Percentiles rank a stretch among this genome's conserved stretches.
Evolutionary conservation across 1,284 basidiomycete species (phyloP).

Genomic region (Trametes sp.): DNA sequence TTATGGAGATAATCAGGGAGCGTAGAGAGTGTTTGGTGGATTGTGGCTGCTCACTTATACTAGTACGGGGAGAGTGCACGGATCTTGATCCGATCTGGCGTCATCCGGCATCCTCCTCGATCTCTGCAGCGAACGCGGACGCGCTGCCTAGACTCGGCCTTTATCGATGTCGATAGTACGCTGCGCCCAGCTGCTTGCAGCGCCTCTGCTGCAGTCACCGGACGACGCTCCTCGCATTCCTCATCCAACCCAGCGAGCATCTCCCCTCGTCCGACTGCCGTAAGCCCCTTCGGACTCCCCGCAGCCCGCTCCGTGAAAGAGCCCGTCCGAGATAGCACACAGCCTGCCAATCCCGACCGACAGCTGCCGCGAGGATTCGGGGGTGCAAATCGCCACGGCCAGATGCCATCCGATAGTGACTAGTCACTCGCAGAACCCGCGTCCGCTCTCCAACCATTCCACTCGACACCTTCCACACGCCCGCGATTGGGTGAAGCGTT

Average conservation of each 20-base stretch:
- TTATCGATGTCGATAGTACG: constrained; percentile 34
- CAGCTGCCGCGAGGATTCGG: constrained; percentile 30
- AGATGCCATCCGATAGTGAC: constrained; percentile 34
- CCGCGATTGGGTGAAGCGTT: constrained; percentile 20
- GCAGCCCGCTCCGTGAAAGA: neutral
- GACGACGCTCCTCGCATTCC: neutral
- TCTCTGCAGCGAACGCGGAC: constrained; percentile 29
- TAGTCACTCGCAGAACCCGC: constrained; percentile 28
- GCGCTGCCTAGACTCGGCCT: constrained; percentile 27
- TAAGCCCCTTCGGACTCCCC: neutral
- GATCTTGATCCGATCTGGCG: constrained; percentile 74
- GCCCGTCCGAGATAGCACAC: constrained; percentile 11
- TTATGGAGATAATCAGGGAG: constrained; percentile 47
- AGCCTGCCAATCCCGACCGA: constrained; percentile 13
- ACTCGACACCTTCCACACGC: constrained; percentile 8
- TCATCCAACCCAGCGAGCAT: neutral
- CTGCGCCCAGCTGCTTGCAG: neutral
- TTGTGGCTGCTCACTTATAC: constrained; percentile 57
- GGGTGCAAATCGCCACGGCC: constrained; percentile 32
- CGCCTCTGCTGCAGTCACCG: neutral
- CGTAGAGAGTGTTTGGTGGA: constrained; percentile 37
- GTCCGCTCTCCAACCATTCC: constrained; percentile 1
- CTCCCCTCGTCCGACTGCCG: neutral
- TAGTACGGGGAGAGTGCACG: constrained; percentile 60
- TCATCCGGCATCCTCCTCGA: constrained; percentile 41